phyloP scores from a whole-genome alignment of 306 rosid genomes.

The Neltuma alba region DNA sequence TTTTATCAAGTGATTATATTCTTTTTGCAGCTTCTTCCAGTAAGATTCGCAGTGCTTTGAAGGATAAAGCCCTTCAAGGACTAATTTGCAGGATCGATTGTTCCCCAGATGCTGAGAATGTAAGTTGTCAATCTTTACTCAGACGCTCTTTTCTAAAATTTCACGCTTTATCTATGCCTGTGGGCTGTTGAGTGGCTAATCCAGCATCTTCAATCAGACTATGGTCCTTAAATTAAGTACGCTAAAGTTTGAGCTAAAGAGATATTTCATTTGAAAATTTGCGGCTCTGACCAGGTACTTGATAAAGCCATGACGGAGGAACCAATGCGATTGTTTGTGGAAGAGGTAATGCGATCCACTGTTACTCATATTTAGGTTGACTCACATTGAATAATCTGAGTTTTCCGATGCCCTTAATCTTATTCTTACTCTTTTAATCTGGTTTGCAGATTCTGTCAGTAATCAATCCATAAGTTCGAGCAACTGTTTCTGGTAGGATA shows the following conservation, averaged over 20 bases:
- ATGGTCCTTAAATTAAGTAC: slow-evolving; percentile 16
- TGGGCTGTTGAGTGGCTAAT: slow-evolving; percentile 1
- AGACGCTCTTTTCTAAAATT: not conserved
- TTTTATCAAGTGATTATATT: slow-evolving; percentile 17
- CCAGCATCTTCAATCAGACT: not conserved
- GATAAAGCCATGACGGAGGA: slow-evolving; percentile 79
- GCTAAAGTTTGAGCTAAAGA: not conserved
- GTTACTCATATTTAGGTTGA: slow-evolving; percentile 25
- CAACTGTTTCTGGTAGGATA: slow-evolving; percentile 22
- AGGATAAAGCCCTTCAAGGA: slow-evolving; percentile 63
- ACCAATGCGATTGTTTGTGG: slow-evolving; percentile 56
- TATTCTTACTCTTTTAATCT: slow-evolving; percentile 13
- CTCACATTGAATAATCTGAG: slow-evolving; percentile 20
- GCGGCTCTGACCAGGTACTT: slow-evolving; percentile 59
- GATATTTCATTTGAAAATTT: slow-evolving; percentile 21
- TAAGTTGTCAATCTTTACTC: slow-evolving; percentile 40
- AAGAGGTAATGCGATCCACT: slow-evolving; percentile 58
- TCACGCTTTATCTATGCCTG: not conserved
- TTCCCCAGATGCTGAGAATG: slow-evolving; percentile 69
- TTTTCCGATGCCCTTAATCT: not conserved
- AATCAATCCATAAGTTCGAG: slow-evolving; percentile 45
- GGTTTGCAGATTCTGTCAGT: slow-evolving; percentile 62
- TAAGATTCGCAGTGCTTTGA: slow-evolving; percentile 63
- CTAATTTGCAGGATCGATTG: slow-evolving; percentile 55
- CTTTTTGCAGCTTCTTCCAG: slow-evolving; percentile 74